Evolutionary conservation across 208 protist genomes (phyloP), one percentile per base, ranked within the genome.

Genomic region (Crithidia acanthocephali): DNA sequence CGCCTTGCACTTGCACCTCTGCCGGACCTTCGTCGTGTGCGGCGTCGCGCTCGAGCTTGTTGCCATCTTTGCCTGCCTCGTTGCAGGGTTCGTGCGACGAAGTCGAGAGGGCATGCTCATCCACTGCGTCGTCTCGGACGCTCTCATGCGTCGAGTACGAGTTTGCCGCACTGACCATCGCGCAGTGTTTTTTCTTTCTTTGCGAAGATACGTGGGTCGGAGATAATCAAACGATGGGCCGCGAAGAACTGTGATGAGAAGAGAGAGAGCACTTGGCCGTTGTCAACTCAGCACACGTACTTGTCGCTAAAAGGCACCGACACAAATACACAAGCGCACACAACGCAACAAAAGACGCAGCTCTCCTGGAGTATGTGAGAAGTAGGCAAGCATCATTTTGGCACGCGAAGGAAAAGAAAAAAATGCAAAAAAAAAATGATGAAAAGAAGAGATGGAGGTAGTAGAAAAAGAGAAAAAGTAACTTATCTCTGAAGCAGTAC

Each of bases 81-180:
- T 8, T 71, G 37, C 25, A 51, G 0, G 65, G 65, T n/a, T 51
- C 65, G 16, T 71, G 51, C 2, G 30, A 58, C 2, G 62, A 15
- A 15, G 13, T 5, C 11, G 18, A 16, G n/a, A 32, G 1, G 11
- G n/a, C 23, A 45, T 45, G 2, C 23, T 58, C 48, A 9, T 33
- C 48, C 25, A n/a, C 50, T n/a, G 28, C 48, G 62, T 7, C 62
- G 11, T 45, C 23, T 1, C 18, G 3, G 25, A n/a, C 48, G 20
- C 45, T 48, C n/a, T 56, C 62, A 9, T 68, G 47, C 16, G 50
- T 20, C 7, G 62, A 56, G n/a, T 30, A 58, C 5, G 62, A 56
- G 47, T 16, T 25, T 8, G 5, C 30, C 0, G 62, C 62, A 23
- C n/a, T 13, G 4, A 58, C 25, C 62, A 68, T 68, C 6, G 35